Evolutionary conservation across 2,329 filamentous ascomycete genomes (phyloP), one percentile per base, ranked within the genome.

Genomic region (Trichothecium sympodiale): DNA sequence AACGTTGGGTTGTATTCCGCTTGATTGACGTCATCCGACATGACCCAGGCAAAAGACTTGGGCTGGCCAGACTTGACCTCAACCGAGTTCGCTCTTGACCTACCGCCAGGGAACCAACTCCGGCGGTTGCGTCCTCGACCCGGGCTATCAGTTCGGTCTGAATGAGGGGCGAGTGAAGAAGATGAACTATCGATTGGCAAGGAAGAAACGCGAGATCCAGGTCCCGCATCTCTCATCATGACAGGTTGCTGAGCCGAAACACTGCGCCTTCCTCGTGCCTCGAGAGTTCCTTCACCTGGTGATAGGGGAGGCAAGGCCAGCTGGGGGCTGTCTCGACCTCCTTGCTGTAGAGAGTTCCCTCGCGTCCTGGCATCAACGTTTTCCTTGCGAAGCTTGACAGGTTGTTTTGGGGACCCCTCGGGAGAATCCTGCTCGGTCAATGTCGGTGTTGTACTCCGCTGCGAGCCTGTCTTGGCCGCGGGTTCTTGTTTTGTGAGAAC

Each of bases 1-100:
- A 65, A 63, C 6, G 59, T 50, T 0, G 67, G 59, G 47, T 72
- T 77, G 49, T 80, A 80, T 35, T 79, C 73, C 10, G 62, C 61
- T 15, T 60, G 61, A 30, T 57, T 58, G 34, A 68, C 67, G 7
- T 70, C 20, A 25, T 25, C 65, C 3, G 65, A 58, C 43, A 77
- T 56, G 28, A 78, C 60, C 75, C 75, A 80, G 3, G 73, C 67
- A 10, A 55, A 54, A 17, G 46, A 41, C 10, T 41, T 48, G 37
- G 29, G 14, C 13, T 35, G 42, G 15, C 34, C 18, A 4, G 41
- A 37, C 10, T 38, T 47, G 16, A 52, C 47, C 9, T 61, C 57
- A 8, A 51, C 37, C 5, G 72, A 75, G 38, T 63, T 65, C 10
- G 70, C 69, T 34, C 71, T 62, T 20, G 69, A 71, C 38, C 68